These are phyloP conservation scores for Neoboletus subvelutipes DNA, from an alignment of 768 basidiomycete genomes.

Conservation along the genomic window DNA sequence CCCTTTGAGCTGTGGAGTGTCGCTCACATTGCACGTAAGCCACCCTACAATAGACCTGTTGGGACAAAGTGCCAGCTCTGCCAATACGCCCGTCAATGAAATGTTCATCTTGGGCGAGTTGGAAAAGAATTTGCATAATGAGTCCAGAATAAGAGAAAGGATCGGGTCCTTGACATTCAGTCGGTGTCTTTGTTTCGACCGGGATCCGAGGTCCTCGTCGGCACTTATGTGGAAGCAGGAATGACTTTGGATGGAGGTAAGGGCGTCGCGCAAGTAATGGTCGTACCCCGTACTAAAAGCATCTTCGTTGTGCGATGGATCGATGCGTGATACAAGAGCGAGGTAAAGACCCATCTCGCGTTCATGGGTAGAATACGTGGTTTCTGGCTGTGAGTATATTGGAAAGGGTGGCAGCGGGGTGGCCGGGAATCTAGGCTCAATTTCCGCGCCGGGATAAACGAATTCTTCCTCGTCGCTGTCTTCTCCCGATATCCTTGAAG, in stretches of 20 bases:
- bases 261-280: slow-evolving; percentile 77
- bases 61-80: slow-evolving; percentile 81
- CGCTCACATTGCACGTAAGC: slow-evolving; percentile 66
- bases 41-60: slow-evolving; percentile 85
- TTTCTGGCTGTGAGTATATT: slow-evolving; percentile 61
- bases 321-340: slow-evolving; percentile 72
- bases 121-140: slow-evolving; percentile 75
- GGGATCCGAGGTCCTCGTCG: slow-evolving; percentile 40
- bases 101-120: slow-evolving; percentile 88
- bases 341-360: slow-evolving; percentile 83
- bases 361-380: slow-evolving; percentile 77
- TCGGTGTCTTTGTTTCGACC: slow-evolving; percentile 60
- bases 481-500: slow-evolving; percentile 29
- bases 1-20: slow-evolving; percentile 28
- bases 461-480: slow-evolving; percentile 55
- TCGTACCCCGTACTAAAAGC: slow-evolving; percentile 85
- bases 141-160: slow-evolving; percentile 66
- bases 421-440: slow-evolving; percentile 15
- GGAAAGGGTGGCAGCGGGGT: slow-evolving; percentile 26
- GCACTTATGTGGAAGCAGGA: slow-evolving; percentile 51
- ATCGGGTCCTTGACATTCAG: slow-evolving; percentile 78
- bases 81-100: slow-evolving; percentile 78
- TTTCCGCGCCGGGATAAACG: slow-evolving; percentile 39
- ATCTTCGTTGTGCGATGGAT: slow-evolving; percentile 66
- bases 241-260: slow-evolving; percentile 65